A percentile compares a stretch with the other conserved stretches of the same genome.
Conservation (phyloP, 345 rosid species). For the Hypericum perforatum region DNA sequence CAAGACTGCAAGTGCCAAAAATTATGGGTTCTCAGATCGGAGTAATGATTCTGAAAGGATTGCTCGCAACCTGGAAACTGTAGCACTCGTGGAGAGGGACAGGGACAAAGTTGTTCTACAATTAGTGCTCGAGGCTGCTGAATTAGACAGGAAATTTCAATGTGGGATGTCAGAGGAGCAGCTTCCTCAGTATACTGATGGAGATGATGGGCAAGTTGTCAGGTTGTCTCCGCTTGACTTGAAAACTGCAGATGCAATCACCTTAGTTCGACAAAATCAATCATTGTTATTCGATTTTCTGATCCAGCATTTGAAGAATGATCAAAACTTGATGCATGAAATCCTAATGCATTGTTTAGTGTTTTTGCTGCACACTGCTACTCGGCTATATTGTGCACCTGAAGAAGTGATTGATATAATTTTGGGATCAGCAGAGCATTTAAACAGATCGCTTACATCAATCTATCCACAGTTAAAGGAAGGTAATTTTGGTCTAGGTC, state of each 20-base stretch:
- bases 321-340: constrained; percentile 60
- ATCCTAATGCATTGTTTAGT: constrained; percentile 62
- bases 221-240: constrained; percentile 44
- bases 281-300: constrained; percentile 52
- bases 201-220: constrained; percentile 33
- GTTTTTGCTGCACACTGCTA: constrained; percentile 59
- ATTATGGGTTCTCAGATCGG: constrained; percentile 20
- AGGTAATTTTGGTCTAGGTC: constrained; percentile 32
- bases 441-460: constrained; percentile 42
- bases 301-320: constrained; percentile 43
- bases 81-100: constrained; percentile 48
- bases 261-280: constrained; percentile 75
- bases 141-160: constrained; percentile 46
- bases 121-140: constrained; percentile 65
- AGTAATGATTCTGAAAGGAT: constrained; percentile 25
- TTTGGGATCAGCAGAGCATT: constrained; percentile 49
- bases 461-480: constrained; percentile 37
- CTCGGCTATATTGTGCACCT: constrained; percentile 49
- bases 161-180: constrained; percentile 25
- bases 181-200: constrained; percentile 21
- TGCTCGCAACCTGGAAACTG: constrained; percentile 26
- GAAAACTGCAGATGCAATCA: constrained; percentile 54
- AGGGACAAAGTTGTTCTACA: constrained; percentile 67
- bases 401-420: constrained; percentile 51
- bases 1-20: constrained; percentile 18